Evolutionary conservation across 495 filamentous ascomycete genomes (phyloP).

Genomic region (Oidiodendron maius): DNA sequence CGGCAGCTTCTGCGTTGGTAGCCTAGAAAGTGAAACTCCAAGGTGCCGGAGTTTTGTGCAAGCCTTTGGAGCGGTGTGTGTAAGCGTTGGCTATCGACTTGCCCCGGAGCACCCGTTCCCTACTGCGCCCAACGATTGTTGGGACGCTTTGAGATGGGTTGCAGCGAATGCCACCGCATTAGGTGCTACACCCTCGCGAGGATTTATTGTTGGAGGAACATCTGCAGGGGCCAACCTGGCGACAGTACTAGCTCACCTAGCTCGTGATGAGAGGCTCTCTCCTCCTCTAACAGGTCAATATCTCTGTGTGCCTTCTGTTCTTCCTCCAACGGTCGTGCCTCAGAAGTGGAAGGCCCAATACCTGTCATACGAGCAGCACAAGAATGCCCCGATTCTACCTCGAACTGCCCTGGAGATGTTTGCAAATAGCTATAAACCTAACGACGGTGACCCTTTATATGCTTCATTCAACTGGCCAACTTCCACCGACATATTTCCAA

Average conservation of each 20-base stretch:
- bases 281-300: conserved; percentile 32
- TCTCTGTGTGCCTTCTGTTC: conserved; percentile 32
- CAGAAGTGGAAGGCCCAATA: conserved; percentile 21
- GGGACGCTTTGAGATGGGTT: conserved; percentile 13
- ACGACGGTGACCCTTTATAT: conserved; percentile 7
- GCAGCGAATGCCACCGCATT: too few relatives aligned
- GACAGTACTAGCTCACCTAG: conserved; percentile 32
- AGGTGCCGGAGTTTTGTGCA: conserved; percentile 15
- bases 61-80: conserved; percentile 11
- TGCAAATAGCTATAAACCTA: conserved; percentile 21
- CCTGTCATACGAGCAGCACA: conserved; percentile 34
- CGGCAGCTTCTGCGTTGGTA: conserved; percentile 35
- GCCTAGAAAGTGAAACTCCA: conserved; percentile 25
- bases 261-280: conserved; percentile 32
- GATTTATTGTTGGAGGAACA: conserved; percentile 42
- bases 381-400: conserved; percentile 20
- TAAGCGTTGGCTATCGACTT: conserved; percentile 39
- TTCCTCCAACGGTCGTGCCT: conserved; percentile 26
- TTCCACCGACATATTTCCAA: conserved; percentile 31
- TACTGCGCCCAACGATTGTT: conserved; percentile 36
- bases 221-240: conserved; percentile 43
- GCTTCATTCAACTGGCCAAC: conserved; percentile 17
- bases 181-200: conserved; percentile 19
- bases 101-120: conserved; percentile 43
- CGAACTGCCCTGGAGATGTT: too few relatives aligned